phyloP scores from a whole-genome alignment of 805 yeast species.

The Pichia manshurica region DNA sequence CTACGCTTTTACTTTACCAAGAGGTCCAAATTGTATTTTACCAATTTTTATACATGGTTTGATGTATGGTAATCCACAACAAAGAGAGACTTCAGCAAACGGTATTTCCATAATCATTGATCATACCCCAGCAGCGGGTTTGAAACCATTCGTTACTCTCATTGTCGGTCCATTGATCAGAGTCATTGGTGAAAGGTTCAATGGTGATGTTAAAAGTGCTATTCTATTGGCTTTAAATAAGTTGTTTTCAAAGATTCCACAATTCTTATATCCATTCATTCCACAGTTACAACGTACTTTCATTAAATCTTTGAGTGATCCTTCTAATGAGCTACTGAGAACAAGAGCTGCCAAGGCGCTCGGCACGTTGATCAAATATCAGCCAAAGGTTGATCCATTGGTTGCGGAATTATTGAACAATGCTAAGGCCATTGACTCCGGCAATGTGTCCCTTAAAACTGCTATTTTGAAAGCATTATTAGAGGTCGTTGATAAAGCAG shows the following conservation, averaged over 20 bases:
- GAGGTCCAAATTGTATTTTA: constrained; percentile 80
- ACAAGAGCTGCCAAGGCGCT: constrained; percentile 84
- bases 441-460: constrained; percentile 64
- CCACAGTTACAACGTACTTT: constrained; percentile 98
- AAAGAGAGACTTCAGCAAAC: constrained; percentile 79
- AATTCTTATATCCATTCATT: constrained; percentile 86
- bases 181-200: constrained; percentile 93
- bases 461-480: constrained; percentile 81
- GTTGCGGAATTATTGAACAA: constrained; percentile 78
- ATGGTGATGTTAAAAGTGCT: constrained; percentile 90
- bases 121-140: constrained; percentile 74
- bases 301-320: constrained; percentile 83
- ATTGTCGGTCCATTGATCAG: constrained; percentile 97
- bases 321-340: constrained; percentile 65
- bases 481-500: constrained; percentile 78
- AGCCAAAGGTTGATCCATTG: constrained; percentile 90
- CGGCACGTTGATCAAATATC: constrained; percentile 81
- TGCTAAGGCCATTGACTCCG: constrained; percentile 47
- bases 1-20: constrained; percentile 68
- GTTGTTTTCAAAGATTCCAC: constrained; percentile 78
- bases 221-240: constrained; percentile 78
- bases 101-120: constrained; percentile 85
- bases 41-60: constrained; percentile 93
- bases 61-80: constrained; percentile 84
- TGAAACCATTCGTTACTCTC: constrained; percentile 84